Base-by-base conservation (phyloP, 768 basidiomycete species). In the Lactarius akahatsu region DNA sequence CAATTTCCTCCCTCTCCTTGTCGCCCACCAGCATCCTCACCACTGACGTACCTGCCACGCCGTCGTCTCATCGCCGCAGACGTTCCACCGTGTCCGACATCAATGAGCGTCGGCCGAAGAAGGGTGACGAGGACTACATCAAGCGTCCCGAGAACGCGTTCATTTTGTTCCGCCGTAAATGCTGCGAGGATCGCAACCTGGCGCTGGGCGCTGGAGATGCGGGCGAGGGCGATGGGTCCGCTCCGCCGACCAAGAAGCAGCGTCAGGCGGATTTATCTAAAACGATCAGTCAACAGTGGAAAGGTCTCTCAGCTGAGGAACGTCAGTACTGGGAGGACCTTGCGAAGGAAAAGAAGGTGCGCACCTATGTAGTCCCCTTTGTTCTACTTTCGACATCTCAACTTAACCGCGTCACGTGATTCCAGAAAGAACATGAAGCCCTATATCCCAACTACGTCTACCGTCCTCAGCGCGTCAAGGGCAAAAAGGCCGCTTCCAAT, bases 131-230 rank as follows among this genome's bases (percentile, higher is more conserved):
- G 58, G 89, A 90, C 76, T 92, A 92, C 73, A 86, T 92, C 79
- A 91, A 91, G 76, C 86, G 90, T 52, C 90, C 90, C 2, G 88
- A 90, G 78, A 91, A 92, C 72, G 90, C 90, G 9, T 92, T 92
- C 80, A 92, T 92, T 74, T 82, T 92, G 63, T 92, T 92, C 83
- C 85, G 90, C 62, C 83, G 89, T 71, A 86, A 88, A 72, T 90
- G 87, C 77, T 90, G 87, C 76, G 86, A 89, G 76, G 87, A 89
- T 59, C 84, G 86, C 40, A 85, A 88, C 75, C 78, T 79, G 16
- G 82, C 82, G 55, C 79, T 78, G 62, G 84, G 84, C 58, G 82
- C 78, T 3, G 77, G 69, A 47, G 74, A 73, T 34, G 68, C 67
- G 15, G 65, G 65, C 32, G 67, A 70, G 52, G 67, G 63, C 45